Percentiles rank a stretch among this genome's conserved stretches.
Evolutionary conservation across 352 stramenopile species (phyloP).

Genomic region (Albugo laibachii): DNA sequence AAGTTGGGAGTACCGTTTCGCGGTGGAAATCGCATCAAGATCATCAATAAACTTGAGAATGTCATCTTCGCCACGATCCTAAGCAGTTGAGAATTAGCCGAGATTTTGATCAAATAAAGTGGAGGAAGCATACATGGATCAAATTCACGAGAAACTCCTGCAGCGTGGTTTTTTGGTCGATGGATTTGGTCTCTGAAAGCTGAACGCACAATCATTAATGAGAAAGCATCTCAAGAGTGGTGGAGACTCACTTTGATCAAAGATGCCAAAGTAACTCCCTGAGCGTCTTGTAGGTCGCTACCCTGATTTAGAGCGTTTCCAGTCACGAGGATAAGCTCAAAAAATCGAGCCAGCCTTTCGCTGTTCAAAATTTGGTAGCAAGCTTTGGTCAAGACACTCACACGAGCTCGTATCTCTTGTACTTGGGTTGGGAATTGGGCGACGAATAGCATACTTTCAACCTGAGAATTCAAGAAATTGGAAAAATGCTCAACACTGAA

Average conservation of each 20-base stretch:
- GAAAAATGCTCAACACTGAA: neutral
- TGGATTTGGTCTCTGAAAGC: constrained; percentile 67
- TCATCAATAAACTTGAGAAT: constrained; percentile 48
- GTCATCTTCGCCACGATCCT: constrained; percentile 55
- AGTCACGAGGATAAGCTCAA: constrained; percentile 53
- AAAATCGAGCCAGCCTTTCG: constrained; percentile 46
- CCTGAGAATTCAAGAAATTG: constrained; percentile 13
- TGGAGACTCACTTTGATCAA: constrained; percentile 31
- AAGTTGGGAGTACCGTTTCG: constrained; percentile 49
- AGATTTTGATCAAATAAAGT: neutral
- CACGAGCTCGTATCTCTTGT: constrained; percentile 20
- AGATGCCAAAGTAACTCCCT: constrained; percentile 45
- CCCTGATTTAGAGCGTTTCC: constrained; percentile 58
- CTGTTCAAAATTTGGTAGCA: constrained; percentile 47
- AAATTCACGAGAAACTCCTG: constrained; percentile 24
- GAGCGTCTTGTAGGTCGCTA: constrained; percentile 40
- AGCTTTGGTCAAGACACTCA: constrained; percentile 27
- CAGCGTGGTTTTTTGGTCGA: constrained; percentile 47
- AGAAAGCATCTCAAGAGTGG: neutral
- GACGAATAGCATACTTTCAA: constrained; percentile 43
- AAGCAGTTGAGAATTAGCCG: neutral
- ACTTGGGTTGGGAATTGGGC: constrained; percentile 40
- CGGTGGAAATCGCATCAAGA: constrained; percentile 21
- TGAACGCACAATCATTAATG: constrained; percentile 2
- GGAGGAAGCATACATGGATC: neutral